Conservation (phyloP, 192 early-diverging fungal species). For the Glomus cerebriforme region DNA sequence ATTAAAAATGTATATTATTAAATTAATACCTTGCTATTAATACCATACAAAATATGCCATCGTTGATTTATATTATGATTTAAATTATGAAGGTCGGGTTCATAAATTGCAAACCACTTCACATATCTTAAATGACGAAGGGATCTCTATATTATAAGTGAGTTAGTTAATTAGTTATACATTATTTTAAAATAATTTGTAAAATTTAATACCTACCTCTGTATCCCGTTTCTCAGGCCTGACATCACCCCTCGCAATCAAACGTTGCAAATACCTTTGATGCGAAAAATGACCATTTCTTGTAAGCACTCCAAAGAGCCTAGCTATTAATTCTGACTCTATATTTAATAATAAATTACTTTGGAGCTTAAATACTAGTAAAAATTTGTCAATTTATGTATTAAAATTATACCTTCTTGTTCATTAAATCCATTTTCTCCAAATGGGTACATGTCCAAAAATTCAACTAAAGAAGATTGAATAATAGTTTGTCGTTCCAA, state of each 20-base stretch:
- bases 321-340: slow-evolving; percentile 42
- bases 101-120: slow-evolving; percentile 47
- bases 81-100: slow-evolving; percentile 40
- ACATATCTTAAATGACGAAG: slow-evolving; percentile 50
- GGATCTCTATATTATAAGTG: slow-evolving; percentile 25
- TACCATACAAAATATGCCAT: slow-evolving; percentile 45
- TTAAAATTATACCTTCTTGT: background rate
- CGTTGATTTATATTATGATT: slow-evolving; percentile 57
- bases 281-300: slow-evolving; percentile 51
- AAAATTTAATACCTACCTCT: slow-evolving; percentile 30
- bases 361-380: background rate
- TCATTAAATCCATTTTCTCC: background rate
- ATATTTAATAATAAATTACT: slow-evolving; percentile 4
- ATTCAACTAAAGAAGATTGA: slow-evolving; percentile 52
- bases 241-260: slow-evolving; percentile 60
- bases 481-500: slow-evolving; percentile 30
- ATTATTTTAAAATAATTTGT: background rate
- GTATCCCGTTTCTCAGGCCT: slow-evolving; percentile 33
- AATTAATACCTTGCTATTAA: slow-evolving; percentile 35
- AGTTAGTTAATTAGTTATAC: background rate
- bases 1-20: background rate
- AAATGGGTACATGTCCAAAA: slow-evolving; percentile 48
- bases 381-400: background rate
- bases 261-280: slow-evolving; percentile 54
- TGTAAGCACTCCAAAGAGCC: slow-evolving; percentile 57